Evolutionary conservation across 2,329 filamentous ascomycete species (phyloP).

Genomic region (Colletotrichum sp.): DNA sequence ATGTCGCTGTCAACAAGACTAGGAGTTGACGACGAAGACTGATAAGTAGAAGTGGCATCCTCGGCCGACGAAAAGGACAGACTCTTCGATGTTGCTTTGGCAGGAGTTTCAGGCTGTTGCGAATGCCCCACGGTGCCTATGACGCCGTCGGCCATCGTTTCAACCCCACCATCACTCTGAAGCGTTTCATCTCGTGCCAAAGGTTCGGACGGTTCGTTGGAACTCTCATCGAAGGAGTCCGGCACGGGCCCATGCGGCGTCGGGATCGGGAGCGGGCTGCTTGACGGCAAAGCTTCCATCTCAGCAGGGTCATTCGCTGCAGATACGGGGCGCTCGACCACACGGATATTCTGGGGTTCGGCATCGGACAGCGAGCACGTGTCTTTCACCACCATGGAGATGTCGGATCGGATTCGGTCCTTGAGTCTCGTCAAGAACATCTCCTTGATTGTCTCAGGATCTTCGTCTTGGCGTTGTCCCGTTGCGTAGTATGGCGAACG

Average conservation of each 20-base stretch:
- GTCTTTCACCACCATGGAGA: slow-evolving; percentile 55
- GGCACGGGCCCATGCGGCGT: slow-evolving; percentile 2
- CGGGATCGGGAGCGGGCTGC: slow-evolving; percentile 6
- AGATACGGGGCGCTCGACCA: slow-evolving; percentile 13
- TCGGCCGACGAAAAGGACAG: slow-evolving; percentile 12
- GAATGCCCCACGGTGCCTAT: neutral
- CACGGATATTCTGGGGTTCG: slow-evolving; percentile 26
- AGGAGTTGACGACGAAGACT: slow-evolving; percentile 24
- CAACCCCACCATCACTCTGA: slow-evolving; percentile 3
- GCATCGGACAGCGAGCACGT: slow-evolving; percentile 48
- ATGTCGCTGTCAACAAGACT: slow-evolving; percentile 23
- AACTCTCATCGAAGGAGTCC: slow-evolving; percentile 8
- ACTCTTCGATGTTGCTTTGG: slow-evolving; percentile 1
- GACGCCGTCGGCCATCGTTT: slow-evolving; percentile 5
- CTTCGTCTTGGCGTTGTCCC: slow-evolving; percentile 27
- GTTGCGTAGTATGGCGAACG: slow-evolving; percentile 20
- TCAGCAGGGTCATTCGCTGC: slow-evolving; percentile 18
- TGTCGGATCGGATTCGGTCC: slow-evolving; percentile 50
- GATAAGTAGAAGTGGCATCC: slow-evolving; percentile 19
- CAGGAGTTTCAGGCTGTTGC: slow-evolving; percentile 17
- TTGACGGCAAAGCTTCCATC: slow-evolving; percentile 12
- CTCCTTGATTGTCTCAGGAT: slow-evolving; percentile 40
- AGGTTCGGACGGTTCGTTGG: slow-evolving; percentile 17
- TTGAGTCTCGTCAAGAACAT: slow-evolving; percentile 45
- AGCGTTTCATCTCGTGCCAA: slow-evolving; percentile 17